Evolutionary conservation across 2,329 filamentous ascomycete genomes (phyloP).

Genomic region (Hypoxylon sp.): DNA sequence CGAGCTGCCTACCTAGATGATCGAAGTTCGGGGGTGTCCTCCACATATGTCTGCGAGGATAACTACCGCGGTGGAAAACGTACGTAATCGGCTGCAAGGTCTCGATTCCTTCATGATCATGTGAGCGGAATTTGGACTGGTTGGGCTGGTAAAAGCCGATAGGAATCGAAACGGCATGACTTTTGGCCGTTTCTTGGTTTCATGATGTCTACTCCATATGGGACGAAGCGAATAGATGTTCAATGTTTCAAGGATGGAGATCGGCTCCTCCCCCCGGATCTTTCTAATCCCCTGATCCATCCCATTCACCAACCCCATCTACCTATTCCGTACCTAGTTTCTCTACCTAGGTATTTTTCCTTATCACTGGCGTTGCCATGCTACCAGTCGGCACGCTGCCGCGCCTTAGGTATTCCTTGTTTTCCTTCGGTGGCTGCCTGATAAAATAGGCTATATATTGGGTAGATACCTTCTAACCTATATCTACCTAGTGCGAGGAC

Average conservation of each 20-base stretch:
- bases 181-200: conserved; percentile 7
- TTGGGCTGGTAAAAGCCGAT: conserved; percentile 15
- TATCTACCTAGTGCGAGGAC: background rate
- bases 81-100: conserved; percentile 34
- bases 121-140: conserved; percentile 16
- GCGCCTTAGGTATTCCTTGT: background rate
- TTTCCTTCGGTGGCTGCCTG: conserved; percentile 5
- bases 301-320: background rate
- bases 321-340: background rate
- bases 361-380: background rate
- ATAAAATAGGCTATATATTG: background rate
- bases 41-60: conserved; percentile 2
- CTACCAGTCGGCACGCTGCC: background rate
- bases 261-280: background rate
- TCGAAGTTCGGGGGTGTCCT: background rate
- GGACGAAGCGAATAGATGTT: background rate
- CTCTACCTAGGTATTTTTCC: too few relatives aligned
- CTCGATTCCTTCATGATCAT: conserved; percentile 25
- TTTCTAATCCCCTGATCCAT: conserved; percentile 1
- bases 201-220: too few relatives aligned
- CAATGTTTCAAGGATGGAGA: conserved; percentile 6
- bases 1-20: too few relatives aligned
- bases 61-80: background rate
- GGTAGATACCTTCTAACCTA: background rate
- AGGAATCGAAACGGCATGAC: background rate